phyloP scores from a whole-genome alignment of 2,329 filamentous ascomycete species.

The Xylogone sp. region DNA sequence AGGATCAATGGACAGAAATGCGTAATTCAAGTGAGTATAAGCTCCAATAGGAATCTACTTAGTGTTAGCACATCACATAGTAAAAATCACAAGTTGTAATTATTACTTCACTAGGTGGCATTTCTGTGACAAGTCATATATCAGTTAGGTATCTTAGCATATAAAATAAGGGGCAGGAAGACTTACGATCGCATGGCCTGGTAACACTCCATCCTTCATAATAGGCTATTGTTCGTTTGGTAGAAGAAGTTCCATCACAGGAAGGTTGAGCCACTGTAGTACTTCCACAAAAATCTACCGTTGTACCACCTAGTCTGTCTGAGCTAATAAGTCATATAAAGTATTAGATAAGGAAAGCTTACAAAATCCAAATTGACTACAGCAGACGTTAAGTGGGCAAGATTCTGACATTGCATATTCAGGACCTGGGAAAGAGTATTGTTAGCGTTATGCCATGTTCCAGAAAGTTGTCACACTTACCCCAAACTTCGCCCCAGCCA shows the following conservation, averaged over 20 bases:
- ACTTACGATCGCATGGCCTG: slow-evolving; percentile 16
- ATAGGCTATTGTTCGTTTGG: slow-evolving; percentile 24
- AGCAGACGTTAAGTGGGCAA: slow-evolving; percentile 36
- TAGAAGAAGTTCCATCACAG: background rate
- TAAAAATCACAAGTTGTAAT: background rate
- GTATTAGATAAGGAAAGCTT: slow-evolving; percentile 8
- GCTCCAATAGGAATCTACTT: slow-evolving; percentile 16
- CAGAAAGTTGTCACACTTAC: background rate
- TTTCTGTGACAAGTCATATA: background rate
- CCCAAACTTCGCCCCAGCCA: background rate
- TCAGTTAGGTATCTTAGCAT: background rate
- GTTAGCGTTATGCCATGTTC: background rate
- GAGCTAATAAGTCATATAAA: background rate
- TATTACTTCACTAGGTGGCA: slow-evolving; percentile 1
- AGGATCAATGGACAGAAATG: slow-evolving; percentile 39
- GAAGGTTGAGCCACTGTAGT: background rate
- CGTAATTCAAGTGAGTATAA: slow-evolving; percentile 33
- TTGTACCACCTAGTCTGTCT: slow-evolving; percentile 2
- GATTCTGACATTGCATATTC: slow-evolving; percentile 17
- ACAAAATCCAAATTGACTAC: slow-evolving; percentile 31
- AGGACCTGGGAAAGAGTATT: slow-evolving; percentile 7
- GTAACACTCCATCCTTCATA: slow-evolving; percentile 28
- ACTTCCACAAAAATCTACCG: slow-evolving; percentile 4
- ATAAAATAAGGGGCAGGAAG: background rate
- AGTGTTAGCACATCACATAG: no score